Percentiles rank a stretch among this genome's conserved stretches.
Conservation (phyloP, 176 grass and related monocot genomes). For the Musa schizocarpa region DNA sequence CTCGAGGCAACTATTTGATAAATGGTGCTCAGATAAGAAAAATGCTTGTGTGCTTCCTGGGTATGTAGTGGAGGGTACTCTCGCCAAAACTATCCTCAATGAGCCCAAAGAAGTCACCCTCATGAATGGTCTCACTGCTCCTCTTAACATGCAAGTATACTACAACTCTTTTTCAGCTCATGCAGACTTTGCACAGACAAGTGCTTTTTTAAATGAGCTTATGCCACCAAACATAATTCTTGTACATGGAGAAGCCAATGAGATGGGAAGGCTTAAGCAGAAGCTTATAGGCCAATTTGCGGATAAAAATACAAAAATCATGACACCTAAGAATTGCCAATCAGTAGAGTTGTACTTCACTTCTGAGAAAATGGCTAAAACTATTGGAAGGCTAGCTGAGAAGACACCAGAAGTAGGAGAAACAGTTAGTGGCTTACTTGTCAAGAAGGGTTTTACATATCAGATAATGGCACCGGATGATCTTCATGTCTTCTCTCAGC, state of each 20-base stretch:
- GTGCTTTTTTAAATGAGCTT: slow-evolving; percentile 72
- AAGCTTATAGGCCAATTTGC: slow-evolving; percentile 74
- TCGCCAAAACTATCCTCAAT: slow-evolving; percentile 81
- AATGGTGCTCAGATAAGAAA: slow-evolving; percentile 93
- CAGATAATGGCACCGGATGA: slow-evolving; percentile 95
- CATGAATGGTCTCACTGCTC: slow-evolving; percentile 76
- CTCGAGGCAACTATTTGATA: slow-evolving; percentile 89
- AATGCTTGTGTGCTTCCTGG: slow-evolving; percentile 89
- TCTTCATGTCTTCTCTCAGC: slow-evolving; percentile 72
- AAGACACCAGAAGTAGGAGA: slow-evolving; percentile 61
- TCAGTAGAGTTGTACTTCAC: slow-evolving; percentile 79
- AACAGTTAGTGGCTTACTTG: slow-evolving; percentile 54
- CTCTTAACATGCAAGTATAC: slow-evolving; percentile 86
- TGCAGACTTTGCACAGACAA: slow-evolving; percentile 85
- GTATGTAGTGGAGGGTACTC: slow-evolving; percentile 86
- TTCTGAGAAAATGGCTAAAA: slow-evolving; percentile 94
- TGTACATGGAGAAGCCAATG: slow-evolving; percentile 89
- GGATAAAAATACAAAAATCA: slow-evolving; percentile 63
- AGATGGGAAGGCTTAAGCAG: slow-evolving; percentile 91
- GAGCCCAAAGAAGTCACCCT: slow-evolving; percentile 93
- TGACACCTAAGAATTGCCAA: slow-evolving; percentile 87
- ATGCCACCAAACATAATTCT: slow-evolving; percentile 84
- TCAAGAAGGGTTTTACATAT: slow-evolving; percentile 93
- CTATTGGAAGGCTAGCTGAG: slow-evolving; percentile 70
- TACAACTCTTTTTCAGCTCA: slow-evolving; percentile 97